Percentiles rank a stretch among this genome's conserved stretches.
Evolutionary conservation across 1,284 basidiomycete species (phyloP).

Genomic region (Rhodofomes roseus): DNA sequence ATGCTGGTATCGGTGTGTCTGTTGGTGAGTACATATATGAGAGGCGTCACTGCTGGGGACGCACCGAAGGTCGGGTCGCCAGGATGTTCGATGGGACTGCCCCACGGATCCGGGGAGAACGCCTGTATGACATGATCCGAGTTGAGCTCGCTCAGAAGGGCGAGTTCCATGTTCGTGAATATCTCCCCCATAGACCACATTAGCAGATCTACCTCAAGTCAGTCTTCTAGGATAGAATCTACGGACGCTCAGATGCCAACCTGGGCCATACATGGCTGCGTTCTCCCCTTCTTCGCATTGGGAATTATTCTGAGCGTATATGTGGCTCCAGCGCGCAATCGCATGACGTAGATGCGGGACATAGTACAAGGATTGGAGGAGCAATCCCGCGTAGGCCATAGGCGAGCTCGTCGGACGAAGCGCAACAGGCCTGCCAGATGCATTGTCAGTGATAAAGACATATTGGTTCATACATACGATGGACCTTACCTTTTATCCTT

Average conservation of each 20-base stretch:
- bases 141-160: conserved; percentile 37
- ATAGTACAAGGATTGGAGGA: conserved; percentile 60
- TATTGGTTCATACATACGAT: background rate
- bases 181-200: conserved; percentile 57
- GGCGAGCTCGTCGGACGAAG: conserved; percentile 52
- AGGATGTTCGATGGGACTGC: conserved; percentile 28
- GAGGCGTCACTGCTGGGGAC: background rate
- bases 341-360: conserved; percentile 62
- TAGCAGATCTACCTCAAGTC: conserved; percentile 26
- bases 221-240: no score
- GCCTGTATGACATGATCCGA: conserved; percentile 34
- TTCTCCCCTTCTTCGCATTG: background rate
- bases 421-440: conserved; percentile 51
- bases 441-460: background rate
- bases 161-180: conserved; percentile 60
- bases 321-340: conserved; percentile 45
- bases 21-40: background rate
- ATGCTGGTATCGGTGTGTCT: conserved; percentile 25
- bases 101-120: conserved; percentile 34
- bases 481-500: conserved; percentile 48
- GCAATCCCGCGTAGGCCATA: conserved; percentile 54
- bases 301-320: conserved; percentile 4
- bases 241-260: background rate
- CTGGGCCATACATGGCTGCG: conserved; percentile 7
- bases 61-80: conserved; percentile 39